Evolutionary conservation across 192 early-diverging fungal species (phyloP).

Genomic region (Coemansia sp.): DNA sequence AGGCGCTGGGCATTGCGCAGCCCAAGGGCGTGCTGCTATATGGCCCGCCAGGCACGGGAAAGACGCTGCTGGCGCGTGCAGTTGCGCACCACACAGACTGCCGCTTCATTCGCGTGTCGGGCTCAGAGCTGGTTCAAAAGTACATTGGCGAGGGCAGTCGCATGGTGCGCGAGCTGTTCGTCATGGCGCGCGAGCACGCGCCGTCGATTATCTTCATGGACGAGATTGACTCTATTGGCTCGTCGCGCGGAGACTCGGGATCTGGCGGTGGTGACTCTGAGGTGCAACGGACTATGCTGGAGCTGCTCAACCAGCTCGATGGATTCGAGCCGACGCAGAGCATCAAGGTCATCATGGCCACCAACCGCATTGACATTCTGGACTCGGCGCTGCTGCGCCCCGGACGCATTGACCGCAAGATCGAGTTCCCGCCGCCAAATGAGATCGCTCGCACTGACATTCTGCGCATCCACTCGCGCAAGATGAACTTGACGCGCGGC

Average conservation of each 20-base stretch:
- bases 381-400: constrained; percentile 87
- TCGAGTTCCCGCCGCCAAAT: constrained; percentile 89
- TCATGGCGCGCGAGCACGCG: constrained; percentile 91
- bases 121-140: constrained; percentile 90
- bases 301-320: constrained; percentile 88
- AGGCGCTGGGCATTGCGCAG: constrained; percentile 96
- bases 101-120: constrained; percentile 89
- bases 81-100: constrained; percentile 95
- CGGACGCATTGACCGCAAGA: constrained; percentile 90
- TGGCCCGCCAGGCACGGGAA: constrained; percentile 88
- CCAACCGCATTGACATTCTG: constrained; percentile 90
- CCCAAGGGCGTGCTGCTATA: constrained; percentile 97
- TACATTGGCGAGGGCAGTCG: constrained; percentile 93
- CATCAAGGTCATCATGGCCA: constrained; percentile 94
- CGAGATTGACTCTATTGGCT: constrained; percentile 91
- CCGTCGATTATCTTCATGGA: constrained; percentile 95
- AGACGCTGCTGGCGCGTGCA: constrained; percentile 86
- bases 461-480: constrained; percentile 89
- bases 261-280: constrained; percentile 83
- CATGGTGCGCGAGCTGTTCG: constrained; percentile 90
- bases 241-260: constrained; percentile 78
- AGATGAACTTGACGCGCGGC: constrained; percentile 90
- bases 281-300: constrained; percentile 91
- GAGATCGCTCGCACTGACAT: constrained; percentile 87
- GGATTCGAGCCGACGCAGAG: constrained; percentile 91